Evolutionary conservation across 192 early-diverging fungal species (phyloP), one percentile per base, ranked within the genome.

Genomic region (Radiomyces spectabilis): DNA sequence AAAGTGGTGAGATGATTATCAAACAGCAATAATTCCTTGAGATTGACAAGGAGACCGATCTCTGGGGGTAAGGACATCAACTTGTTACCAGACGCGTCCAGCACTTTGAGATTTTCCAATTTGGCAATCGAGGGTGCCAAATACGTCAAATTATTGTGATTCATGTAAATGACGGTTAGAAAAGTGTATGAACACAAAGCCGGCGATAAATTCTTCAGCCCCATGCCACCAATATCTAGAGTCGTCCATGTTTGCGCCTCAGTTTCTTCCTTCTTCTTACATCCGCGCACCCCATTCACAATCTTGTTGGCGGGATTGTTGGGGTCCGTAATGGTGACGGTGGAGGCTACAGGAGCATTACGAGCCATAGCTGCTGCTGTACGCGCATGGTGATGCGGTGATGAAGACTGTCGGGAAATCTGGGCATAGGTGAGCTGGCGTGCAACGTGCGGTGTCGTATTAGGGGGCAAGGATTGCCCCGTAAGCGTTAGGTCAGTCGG

Each of bases 141-240:
- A 38, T 78, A 77, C 39, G 85, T 78, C 24, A 98, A 73, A 61
- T 86, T 86, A 82, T 98, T 98, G 79, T 98, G 91, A 65, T 94
- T 97, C 65, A 98, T 74, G 55, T 95, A 98, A 8, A 98, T 80
- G 26, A 81, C 85, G 21, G 92, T 97, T 40, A 98, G 73, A 66
- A 97, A 97, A 2, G 54, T 46, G 67, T 93, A 98, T 3, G 66
- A 66, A 67, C 95, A 97, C 42, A 97, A 62, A 33, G 80, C 75
- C 29, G 71, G 56, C 16, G 82, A 78, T 1, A 98, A 68, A 47
- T 86, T 92, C 46, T 88, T 85, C 24, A 98, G 80, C 4, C 75
- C 84, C 93, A 98, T 95, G 25, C 96, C 94, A n/a, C 93, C 93
- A 50, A 98, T 64, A 65, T 98, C 96, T 21, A 98, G 66, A 9